A percentile compares a stretch with the other conserved stretches of the same genome.
phyloP scores from a whole-genome alignment of 2,329 filamentous ascomycete genomes.

The Fusarium sp. region DNA sequence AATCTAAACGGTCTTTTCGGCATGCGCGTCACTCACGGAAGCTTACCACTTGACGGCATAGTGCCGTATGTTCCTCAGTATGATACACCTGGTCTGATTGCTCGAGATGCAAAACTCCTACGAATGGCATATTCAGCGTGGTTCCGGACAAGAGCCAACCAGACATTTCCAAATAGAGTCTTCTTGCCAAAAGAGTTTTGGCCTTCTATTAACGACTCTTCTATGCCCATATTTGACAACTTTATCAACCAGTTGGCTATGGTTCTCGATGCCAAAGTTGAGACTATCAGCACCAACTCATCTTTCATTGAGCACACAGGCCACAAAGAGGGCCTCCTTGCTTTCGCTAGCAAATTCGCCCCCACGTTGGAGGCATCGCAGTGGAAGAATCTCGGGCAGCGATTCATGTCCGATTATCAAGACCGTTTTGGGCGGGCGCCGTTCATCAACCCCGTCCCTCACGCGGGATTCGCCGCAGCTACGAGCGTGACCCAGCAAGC shows the following conservation, averaged over 20 bases:
- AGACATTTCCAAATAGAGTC: constrained; percentile 1
- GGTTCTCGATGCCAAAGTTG: background rate
- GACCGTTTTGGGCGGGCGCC: background rate
- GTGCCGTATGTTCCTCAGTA: background rate
- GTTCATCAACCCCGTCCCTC: background rate
- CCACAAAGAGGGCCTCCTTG: background rate
- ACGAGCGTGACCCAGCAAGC: background rate
- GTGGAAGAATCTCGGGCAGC: background rate
- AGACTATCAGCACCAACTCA: background rate
- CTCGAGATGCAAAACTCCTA: background rate
- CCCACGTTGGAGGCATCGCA: background rate
- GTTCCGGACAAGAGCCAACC: constrained; percentile 1
- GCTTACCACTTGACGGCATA: background rate
- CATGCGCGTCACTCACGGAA: constrained; percentile 55
- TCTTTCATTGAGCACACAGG: constrained; percentile 5
- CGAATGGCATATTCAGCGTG: background rate
- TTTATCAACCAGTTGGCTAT: background rate
- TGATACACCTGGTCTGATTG: background rate
- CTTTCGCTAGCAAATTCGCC: background rate
- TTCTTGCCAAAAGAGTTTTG: background rate
- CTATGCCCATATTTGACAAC: constrained; percentile 1
- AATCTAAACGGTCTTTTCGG: constrained; percentile 62
- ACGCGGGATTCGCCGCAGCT: background rate
- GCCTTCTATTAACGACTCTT: background rate
- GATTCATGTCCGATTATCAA: background rate